Evolutionary conservation across 306 rosid species (phyloP), one percentile per base, ranked within the genome.

Genomic region (Acacia confusa): DNA sequence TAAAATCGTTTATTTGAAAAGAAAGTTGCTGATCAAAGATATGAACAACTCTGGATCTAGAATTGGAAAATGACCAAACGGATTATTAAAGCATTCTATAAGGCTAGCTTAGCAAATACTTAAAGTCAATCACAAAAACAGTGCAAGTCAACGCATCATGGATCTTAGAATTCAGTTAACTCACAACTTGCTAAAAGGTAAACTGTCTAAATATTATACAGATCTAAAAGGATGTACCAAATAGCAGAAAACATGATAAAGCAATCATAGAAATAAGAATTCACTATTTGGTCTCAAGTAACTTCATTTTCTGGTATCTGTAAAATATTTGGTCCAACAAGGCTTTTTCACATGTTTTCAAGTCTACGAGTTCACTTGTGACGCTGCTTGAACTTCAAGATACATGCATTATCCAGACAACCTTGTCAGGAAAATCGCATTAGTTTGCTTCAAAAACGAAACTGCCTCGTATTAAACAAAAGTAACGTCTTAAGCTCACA

Each of bases 71-170:
- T n/a, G 50, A 52, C 38, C 38, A 2, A 25, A 75, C 64, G 22
- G 85, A 79, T 76, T 70, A 45, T 77, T 28, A 44, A 72, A 71
- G 73, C 85, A 16, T 74, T 84, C 28, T 84, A n/a, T 12, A 41
- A 34, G 57, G 78, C 61, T 77, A 65, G 81, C 87, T 82, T 82
- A 13, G 66, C 70, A 79, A 84, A 70, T 75, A 84, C 84, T 79
- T 79, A 58, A 57, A 55, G 77, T 84, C 55, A 75, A 66, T 58
- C 70, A 52, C 83, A 63, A 77, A 53, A 77, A 79, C 70, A 41
- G 74, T 15, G 85, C 55, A 71, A 60, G 79, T 79, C 83, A 86
- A 78, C 25, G 45, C 65, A 81, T 22, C 1, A 22, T 75, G 64
- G 60, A 77, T 78, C 84, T 79, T 82, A 52, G 4, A 57, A 75